Conservation (phyloP, 2,329 filamentous ascomycete species). For the Fonsecaea pugnacius region DNA sequence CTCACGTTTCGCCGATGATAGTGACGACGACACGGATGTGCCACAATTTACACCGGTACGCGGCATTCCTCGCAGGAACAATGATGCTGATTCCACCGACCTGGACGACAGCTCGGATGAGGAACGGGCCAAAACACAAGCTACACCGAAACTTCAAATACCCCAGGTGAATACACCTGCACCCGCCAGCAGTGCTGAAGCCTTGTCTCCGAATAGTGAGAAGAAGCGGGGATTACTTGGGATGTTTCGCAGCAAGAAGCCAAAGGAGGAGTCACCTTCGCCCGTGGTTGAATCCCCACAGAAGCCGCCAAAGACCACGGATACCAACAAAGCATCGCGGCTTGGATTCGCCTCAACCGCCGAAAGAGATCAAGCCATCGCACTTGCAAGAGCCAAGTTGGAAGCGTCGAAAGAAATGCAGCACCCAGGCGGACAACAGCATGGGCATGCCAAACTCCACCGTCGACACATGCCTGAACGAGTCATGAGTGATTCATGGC, state of each 20-base stretch:
- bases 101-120: slow-evolving; percentile 65
- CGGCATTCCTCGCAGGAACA: slow-evolving; percentile 62
- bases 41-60: slow-evolving; percentile 58
- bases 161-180: slow-evolving; percentile 42
- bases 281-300: slow-evolving; percentile 20
- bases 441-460: slow-evolving; percentile 50
- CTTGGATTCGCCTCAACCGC: slow-evolving; percentile 50
- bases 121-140: slow-evolving; percentile 40
- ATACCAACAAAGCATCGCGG: slow-evolving; percentile 61
- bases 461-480: slow-evolving; percentile 50
- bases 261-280: slow-evolving; percentile 43
- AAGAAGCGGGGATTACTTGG: slow-evolving; percentile 52
- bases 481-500: slow-evolving; percentile 53
- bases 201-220: slow-evolving; percentile 40
- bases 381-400: slow-evolving; percentile 60
- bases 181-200: slow-evolving; percentile 40
- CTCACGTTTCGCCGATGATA: slow-evolving; percentile 73
- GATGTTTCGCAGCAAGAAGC: slow-evolving; percentile 67
- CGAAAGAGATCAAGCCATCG: slow-evolving; percentile 65
- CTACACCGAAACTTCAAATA: slow-evolving; percentile 36
- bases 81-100: slow-evolving; percentile 67
- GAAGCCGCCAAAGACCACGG: slow-evolving; percentile 51
- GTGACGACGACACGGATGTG: slow-evolving; percentile 68
- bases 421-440: slow-evolving; percentile 35
- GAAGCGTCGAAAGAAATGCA: slow-evolving; percentile 34